Evolutionary conservation across 306 rosid genomes (phyloP).

Genomic region (Prosopis cineraria): DNA sequence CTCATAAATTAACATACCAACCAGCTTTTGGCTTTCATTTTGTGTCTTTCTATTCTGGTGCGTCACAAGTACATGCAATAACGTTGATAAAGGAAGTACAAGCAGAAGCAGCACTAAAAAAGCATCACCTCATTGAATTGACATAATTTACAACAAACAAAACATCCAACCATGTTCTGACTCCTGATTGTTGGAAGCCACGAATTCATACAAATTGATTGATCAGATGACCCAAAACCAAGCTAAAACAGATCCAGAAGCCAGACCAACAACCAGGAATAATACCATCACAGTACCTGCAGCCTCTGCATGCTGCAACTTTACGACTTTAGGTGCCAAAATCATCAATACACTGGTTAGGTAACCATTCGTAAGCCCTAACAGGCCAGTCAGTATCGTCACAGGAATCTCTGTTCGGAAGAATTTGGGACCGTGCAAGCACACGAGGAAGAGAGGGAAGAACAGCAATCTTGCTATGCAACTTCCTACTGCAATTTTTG

Average conservation of each 20-base stretch:
- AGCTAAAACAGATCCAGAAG: slow-evolving; percentile 72
- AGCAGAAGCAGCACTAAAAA: neutral
- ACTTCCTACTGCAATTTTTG: slow-evolving; percentile 64
- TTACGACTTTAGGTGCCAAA: slow-evolving; percentile 74
- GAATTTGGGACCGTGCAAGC: slow-evolving; percentile 84
- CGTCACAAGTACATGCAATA: neutral
- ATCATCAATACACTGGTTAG: slow-evolving; percentile 84
- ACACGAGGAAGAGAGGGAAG: slow-evolving; percentile 80
- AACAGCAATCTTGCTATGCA: slow-evolving; percentile 66
- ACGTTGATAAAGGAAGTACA: neutral
- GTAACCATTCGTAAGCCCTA: slow-evolving; percentile 92
- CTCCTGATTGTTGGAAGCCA: slow-evolving; percentile 22
- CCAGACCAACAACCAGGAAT: slow-evolving; percentile 76
- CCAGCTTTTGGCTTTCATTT: neutral
- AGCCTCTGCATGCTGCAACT: slow-evolving; percentile 77
- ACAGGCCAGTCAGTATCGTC: slow-evolving; percentile 61
- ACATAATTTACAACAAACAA: neutral
- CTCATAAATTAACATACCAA: neutral
- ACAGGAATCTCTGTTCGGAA: slow-evolving; percentile 84
- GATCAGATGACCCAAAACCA: slow-evolving; percentile 88
- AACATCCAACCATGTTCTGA: slow-evolving; percentile 11
- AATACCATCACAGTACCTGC: slow-evolving; percentile 77
- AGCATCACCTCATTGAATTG: slow-evolving; percentile 3
- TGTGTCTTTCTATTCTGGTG: neutral
- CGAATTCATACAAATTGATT: slow-evolving; percentile 26